phyloP scores from a whole-genome alignment of 805 yeast genomes.

The Allodekkera sacchari region DNA sequence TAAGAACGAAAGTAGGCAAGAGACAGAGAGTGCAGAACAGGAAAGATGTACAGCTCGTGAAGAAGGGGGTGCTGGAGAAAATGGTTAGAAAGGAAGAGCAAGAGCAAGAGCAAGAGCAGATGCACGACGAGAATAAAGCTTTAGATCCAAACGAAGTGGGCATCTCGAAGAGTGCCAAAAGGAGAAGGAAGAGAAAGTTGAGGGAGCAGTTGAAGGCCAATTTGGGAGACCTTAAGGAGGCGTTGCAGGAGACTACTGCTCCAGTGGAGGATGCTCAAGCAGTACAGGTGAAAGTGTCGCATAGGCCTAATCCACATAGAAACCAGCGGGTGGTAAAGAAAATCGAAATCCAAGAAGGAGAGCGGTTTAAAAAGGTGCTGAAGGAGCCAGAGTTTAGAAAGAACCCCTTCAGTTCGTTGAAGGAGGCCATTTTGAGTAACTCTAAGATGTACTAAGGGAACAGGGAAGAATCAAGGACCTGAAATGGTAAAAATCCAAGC shows the following conservation, averaged over 20 bases:
- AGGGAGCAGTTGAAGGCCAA: slow-evolving; percentile 60
- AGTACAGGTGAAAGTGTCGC: slow-evolving; percentile 27
- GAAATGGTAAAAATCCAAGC: slow-evolving; percentile 2
- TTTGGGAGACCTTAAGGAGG: slow-evolving; percentile 52
- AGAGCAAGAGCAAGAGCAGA: slow-evolving; percentile 3
- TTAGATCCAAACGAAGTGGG: slow-evolving; percentile 29
- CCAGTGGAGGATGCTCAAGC: slow-evolving; percentile 7
- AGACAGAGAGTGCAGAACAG: slow-evolving; percentile 14
- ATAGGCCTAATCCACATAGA: slow-evolving; percentile 28
- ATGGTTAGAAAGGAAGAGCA: slow-evolving; percentile 2
- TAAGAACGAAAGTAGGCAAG: slow-evolving; percentile 33
- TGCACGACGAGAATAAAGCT: background rate
- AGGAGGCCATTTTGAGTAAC: slow-evolving; percentile 40
- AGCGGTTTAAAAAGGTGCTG: slow-evolving; percentile 50
- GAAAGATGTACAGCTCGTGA: slow-evolving; percentile 11
- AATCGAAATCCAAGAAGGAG: slow-evolving; percentile 40
- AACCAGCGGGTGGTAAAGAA: slow-evolving; percentile 46
- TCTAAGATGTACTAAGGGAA: slow-evolving; percentile 8
- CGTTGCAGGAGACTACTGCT: slow-evolving; percentile 33
- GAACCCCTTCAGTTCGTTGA: slow-evolving; percentile 59
- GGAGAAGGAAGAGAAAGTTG: slow-evolving; percentile 55
- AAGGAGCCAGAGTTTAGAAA: slow-evolving; percentile 45
- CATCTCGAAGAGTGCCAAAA: slow-evolving; percentile 56
- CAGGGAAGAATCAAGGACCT: background rate
- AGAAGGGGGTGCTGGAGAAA: slow-evolving; percentile 13